A percentile compares a stretch with the other conserved stretches of the same genome.
Conservation (phyloP, 139 green algal genomes). For the Edaphochlamys debaryana region DNA sequence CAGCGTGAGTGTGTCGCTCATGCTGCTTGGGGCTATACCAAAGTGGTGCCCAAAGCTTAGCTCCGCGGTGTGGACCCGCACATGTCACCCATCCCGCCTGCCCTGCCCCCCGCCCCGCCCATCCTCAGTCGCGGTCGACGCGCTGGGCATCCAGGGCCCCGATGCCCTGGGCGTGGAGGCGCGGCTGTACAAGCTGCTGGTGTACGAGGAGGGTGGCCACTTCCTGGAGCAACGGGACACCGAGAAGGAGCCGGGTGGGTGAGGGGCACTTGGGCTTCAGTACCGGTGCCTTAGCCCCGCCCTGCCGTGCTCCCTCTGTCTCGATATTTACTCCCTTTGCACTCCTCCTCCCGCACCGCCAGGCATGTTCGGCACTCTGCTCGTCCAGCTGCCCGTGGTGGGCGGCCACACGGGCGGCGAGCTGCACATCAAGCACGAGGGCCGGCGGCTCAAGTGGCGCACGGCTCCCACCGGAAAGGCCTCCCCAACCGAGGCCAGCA, state of each 20-base stretch:
- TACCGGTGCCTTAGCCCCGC: too few relatives aligned
- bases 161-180: background rate
- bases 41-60: background rate
- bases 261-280: too few relatives aligned
- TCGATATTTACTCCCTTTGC: too few relatives aligned
- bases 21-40: too few relatives aligned
- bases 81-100: background rate
- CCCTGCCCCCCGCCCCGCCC: background rate
- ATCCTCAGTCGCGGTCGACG: background rate
- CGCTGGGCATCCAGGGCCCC: background rate
- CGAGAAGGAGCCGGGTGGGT: constrained; percentile 8
- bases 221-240: constrained; percentile 39
- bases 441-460: background rate
- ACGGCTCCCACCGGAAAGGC: background rate
- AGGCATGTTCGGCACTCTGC: background rate
- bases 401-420: background rate
- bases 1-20: too few relatives aligned
- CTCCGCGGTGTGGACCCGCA: too few relatives aligned
- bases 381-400: background rate
- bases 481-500: too few relatives aligned
- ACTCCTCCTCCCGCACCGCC: too few relatives aligned
- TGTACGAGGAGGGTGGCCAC: constrained; percentile 5
- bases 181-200: background rate
- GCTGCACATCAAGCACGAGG: background rate
- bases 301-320: too few relatives aligned